Conservation (phyloP, 2,329 filamentous ascomycete species). For the Aspergillus versicolor region DNA sequence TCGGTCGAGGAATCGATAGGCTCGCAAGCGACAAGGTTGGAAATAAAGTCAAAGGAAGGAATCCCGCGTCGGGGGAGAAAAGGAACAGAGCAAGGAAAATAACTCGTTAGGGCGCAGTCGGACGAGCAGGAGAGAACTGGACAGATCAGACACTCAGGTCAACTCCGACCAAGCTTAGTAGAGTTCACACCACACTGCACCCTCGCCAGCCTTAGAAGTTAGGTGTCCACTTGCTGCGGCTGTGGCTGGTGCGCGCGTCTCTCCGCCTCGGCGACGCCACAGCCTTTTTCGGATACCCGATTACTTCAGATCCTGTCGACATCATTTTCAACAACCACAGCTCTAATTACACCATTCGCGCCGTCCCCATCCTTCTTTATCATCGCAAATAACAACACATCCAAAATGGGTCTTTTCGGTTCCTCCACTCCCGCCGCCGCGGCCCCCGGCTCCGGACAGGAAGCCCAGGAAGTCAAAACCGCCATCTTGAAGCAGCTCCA, state of each 20-base stretch:
- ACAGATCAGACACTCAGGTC: slow-evolving; percentile 13
- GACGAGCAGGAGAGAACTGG: slow-evolving; percentile 11
- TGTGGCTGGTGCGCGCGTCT: slow-evolving; percentile 17
- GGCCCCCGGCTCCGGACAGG: slow-evolving; percentile 14
- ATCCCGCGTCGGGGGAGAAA: slow-evolving; percentile 3
- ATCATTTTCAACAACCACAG: background rate
- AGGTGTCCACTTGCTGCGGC: slow-evolving; percentile 28
- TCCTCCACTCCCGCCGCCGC: slow-evolving; percentile 31
- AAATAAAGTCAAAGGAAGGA: slow-evolving; percentile 12
- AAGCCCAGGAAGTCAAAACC: slow-evolving; percentile 46
- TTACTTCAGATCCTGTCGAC: slow-evolving; percentile 11
- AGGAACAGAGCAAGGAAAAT: background rate
- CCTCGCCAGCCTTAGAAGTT: slow-evolving; percentile 8
- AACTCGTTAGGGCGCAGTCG: background rate
- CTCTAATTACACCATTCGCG: background rate
- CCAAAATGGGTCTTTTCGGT: slow-evolving; percentile 41
- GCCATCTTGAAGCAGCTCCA: slow-evolving; percentile 64
- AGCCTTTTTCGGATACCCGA: background rate
- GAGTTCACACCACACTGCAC: slow-evolving; percentile 3
- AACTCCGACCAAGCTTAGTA: background rate
- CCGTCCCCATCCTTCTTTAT: background rate
- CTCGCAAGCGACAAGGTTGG: slow-evolving; percentile 1
- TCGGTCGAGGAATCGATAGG: background rate
- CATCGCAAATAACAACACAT: background rate
- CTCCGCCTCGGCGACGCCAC: slow-evolving; percentile 1